Percentiles rank a stretch among this genome's conserved stretches.
These are phyloP conservation scores for Luvunga scandens DNA, from an alignment of 345 rosid species.

Conservation along the genomic window DNA sequence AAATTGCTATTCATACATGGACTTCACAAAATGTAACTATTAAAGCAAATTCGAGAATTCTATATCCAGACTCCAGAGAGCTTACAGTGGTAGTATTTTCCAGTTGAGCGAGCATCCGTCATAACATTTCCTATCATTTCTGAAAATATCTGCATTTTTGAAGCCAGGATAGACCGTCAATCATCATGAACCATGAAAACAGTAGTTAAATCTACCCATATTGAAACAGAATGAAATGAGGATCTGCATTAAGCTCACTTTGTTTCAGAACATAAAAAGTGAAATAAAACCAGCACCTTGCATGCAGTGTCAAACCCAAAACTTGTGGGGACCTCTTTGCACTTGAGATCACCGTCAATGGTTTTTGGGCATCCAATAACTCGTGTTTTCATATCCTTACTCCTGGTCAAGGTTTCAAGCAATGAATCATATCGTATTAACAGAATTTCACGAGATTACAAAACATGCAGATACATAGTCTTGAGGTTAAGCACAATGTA, in stretches of 20 bases:
- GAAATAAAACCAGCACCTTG: slow-evolving; percentile 26
- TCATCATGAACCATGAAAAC: neutral
- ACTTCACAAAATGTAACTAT: too few species aligned
- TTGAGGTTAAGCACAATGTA: neutral
- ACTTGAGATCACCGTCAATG: slow-evolving; percentile 96
- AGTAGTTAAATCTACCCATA: neutral
- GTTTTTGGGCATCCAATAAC: slow-evolving; percentile 99
- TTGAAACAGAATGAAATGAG: neutral
- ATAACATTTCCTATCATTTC: slow-evolving; percentile 49
- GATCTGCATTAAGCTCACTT: neutral
- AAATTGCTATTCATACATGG: neutral
- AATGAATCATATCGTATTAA: neutral
- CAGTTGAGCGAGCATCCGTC: slow-evolving; percentile 48
- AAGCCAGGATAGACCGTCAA: neutral
- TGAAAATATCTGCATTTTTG: slow-evolving; percentile 32
- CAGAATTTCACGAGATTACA: neutral
- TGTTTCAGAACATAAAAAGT: neutral
- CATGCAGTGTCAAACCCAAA: slow-evolving; percentile 52
- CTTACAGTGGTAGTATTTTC: slow-evolving; percentile 49
- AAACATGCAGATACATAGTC: neutral
- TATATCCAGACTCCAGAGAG: neutral
- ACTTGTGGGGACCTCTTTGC: slow-evolving; percentile 65
- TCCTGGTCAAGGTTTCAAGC: slow-evolving; percentile 38
- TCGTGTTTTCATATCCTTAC: slow-evolving; percentile 70
- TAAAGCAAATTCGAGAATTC: neutral